A percentile compares a stretch with the other conserved stretches of the same genome.
Conservation (phyloP, 2,329 filamentous ascomycete species). For the Colletotrichum sp. region DNA sequence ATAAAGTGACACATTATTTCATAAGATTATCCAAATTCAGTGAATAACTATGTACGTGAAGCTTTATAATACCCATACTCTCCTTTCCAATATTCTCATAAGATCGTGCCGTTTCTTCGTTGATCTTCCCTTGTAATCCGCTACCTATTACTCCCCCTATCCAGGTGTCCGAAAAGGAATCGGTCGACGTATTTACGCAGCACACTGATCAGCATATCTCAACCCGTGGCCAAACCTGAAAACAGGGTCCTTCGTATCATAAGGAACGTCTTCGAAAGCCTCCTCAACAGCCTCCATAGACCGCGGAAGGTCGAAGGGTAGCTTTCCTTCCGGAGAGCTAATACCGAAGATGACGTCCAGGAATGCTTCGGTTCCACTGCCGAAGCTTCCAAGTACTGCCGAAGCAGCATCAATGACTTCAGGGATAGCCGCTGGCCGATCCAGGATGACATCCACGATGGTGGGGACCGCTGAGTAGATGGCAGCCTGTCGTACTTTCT, state of each 20-base stretch:
- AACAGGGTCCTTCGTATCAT: slow-evolving; percentile 30
- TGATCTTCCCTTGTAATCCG: background rate
- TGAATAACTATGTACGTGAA: background rate
- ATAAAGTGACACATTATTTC: background rate
- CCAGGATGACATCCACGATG: slow-evolving; percentile 48
- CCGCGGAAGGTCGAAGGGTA: slow-evolving; percentile 52
- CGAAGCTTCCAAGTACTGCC: slow-evolving; percentile 46
- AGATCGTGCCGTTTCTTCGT: background rate
- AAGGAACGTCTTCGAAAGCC: slow-evolving; percentile 30
- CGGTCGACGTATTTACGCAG: background rate
- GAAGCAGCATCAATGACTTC: slow-evolving; percentile 42
- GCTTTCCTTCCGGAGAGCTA: slow-evolving; percentile 41
- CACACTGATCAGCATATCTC: slow-evolving; percentile 1
- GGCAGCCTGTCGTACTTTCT: slow-evolving; percentile 28
- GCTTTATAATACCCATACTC: background rate
- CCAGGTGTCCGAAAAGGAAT: background rate
- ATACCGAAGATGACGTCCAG: slow-evolving; percentile 47
- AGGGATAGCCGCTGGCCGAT: slow-evolving; percentile 45
- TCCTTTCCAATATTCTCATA: background rate
- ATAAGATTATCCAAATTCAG: background rate
- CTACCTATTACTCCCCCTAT: background rate
- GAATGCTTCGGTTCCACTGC: slow-evolving; percentile 44
- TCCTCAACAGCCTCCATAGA: slow-evolving; percentile 46
- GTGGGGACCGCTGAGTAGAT: slow-evolving; percentile 44
- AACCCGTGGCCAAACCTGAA: slow-evolving; percentile 36